Conservation (phyloP, 2,329 filamentous ascomycete species). For the Penicillium hordei region DNA sequence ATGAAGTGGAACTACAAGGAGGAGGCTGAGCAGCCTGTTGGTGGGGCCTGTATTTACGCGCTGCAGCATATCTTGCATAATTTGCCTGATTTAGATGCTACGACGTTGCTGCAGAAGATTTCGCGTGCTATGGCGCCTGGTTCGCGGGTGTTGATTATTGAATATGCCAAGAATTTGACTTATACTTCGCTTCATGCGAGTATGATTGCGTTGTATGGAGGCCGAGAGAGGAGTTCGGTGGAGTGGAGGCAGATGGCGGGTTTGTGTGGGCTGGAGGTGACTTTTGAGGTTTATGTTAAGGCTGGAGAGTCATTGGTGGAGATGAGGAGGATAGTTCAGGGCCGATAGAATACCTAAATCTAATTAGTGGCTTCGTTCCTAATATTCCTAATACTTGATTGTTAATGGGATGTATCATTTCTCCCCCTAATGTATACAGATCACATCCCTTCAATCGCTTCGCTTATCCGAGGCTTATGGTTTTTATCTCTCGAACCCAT, state of each 20-base stretch:
- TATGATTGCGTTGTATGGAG: constrained; percentile 40
- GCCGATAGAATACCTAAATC: no score
- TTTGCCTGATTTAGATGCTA: constrained; percentile 37
- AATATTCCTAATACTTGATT: no score
- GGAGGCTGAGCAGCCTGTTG: constrained; percentile 33
- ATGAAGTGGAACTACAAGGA: constrained; percentile 40
- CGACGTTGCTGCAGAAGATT: constrained; percentile 38
- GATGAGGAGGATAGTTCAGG: constrained; percentile 28
- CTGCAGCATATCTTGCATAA: constrained; percentile 42
- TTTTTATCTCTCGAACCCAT: neutral
- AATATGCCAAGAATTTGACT: constrained; percentile 38
- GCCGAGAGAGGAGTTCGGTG: constrained; percentile 33
- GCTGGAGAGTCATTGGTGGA: constrained; percentile 39
- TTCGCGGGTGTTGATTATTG: constrained; percentile 39
- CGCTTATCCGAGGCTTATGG: neutral
- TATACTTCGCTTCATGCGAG: constrained; percentile 39
- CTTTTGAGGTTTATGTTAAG: constrained; percentile 37
- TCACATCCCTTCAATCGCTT: neutral
- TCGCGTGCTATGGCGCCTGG: constrained; percentile 35
- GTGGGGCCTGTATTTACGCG: constrained; percentile 35
- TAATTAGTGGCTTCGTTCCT: no score
- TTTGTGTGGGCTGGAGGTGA: constrained; percentile 34
- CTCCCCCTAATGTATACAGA: neutral
- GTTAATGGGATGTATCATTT: neutral
- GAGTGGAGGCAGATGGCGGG: constrained; percentile 39